Evolutionary conservation across 345 rosid genomes (phyloP).

Genomic region (Toxicodendron radicans): DNA sequence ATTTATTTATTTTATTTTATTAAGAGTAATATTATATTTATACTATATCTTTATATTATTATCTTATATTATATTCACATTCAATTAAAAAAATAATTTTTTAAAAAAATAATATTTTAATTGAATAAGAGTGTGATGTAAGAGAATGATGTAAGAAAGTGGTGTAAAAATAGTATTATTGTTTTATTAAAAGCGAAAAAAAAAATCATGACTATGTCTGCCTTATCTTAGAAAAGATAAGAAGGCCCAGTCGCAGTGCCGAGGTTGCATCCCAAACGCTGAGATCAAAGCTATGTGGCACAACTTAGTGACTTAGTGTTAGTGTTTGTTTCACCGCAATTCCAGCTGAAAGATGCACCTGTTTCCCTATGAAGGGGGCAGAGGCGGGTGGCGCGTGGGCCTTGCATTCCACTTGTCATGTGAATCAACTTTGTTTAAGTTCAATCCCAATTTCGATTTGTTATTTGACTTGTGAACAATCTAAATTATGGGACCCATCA

Average conservation of each 20-base stretch:
- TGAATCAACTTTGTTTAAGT: not conserved
- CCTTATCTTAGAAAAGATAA: not conserved
- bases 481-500: not conserved
- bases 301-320: no score
- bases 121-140: no score
- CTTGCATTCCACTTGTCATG: conserved; percentile 11
- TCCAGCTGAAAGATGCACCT: conserved; percentile 12
- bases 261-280: not conserved
- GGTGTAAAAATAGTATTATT: no score
- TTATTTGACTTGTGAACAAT: conserved; percentile 2
- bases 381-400: conserved; percentile 22
- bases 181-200: no score
- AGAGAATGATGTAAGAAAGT: no score
- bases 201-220: not conserved
- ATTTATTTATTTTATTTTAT: no score
- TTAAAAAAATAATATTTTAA: no score
- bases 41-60: no score
- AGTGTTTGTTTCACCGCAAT: not conserved
- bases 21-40: no score
- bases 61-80: no score
- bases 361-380: not conserved
- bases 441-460: conserved; percentile 16
- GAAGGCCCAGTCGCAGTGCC: not conserved
- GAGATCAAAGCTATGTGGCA: not conserved
- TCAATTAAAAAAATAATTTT: no score